Evolutionary conservation across 108 stramenopile genomes (phyloP), one percentile per base, ranked within the genome.

Genomic region (Nitzschia inconspicua): DNA sequence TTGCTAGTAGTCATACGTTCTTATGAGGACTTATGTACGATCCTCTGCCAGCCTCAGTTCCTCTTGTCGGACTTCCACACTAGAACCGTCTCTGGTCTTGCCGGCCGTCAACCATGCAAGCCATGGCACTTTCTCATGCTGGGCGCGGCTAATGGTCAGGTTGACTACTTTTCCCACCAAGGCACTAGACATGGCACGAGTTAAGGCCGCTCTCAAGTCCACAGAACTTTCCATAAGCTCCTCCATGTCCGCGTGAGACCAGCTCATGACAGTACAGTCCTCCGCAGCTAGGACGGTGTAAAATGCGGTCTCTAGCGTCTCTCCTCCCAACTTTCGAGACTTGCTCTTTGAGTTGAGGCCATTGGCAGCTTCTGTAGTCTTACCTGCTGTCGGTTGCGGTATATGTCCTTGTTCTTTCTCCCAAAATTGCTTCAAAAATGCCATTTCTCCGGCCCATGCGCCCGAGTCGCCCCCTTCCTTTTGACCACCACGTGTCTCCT

Each of bases 81-180:
- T 68, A 3, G 59, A 23, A n/a, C 67, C 58, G 28, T 60, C 50
- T 13, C 50, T 57, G 30, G 29, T 29, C 14, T 63, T 75, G 68
- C 77, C 67, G 35, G 77, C 78, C 1, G 65, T 59, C 29, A 83
- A 39, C 82, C 82, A 83, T 20, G 49, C 43, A 18, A 54, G 57
- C 82, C 82, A 83, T 3, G 74, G 68, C 3, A 42, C 10, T 42
- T 55, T 41, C 0, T 41, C 48, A 3, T 23, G n/a, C 22, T 40
- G 36, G n/a, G n/a, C n/a, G 13, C 66, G 49, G 30, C 75, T 68
- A 2, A 87, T 50, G 51, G 86, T 91, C 40, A 92, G 80, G 61
- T 92, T 92, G 42, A 88, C 76, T 8, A 92, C 91, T 68, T 92
- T 92, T 14, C 87, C 91, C 3, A 92, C 84, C 37, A 93, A 73